Percentiles rank a stretch among this genome's conserved stretches.
These are phyloP conservation scores for Mycena polygramma DNA, from an alignment of 768 basidiomycete species.

Conservation along the genomic window DNA sequence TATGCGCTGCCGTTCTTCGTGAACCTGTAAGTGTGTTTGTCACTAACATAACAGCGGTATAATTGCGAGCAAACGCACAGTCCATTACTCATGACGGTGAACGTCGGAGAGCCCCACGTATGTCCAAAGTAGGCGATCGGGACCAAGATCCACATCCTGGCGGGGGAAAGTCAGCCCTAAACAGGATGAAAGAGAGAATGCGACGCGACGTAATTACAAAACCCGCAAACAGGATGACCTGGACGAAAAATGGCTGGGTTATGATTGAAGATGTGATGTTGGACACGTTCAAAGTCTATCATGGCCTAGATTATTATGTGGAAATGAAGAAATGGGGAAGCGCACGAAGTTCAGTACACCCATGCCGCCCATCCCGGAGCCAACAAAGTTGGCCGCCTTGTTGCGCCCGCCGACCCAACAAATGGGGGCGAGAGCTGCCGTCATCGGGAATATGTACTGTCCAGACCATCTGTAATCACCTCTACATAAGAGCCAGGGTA, in stretches of 20 bases:
- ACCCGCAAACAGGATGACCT: neutral
- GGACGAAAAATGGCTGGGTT: neutral
- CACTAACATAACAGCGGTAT: too few species aligned
- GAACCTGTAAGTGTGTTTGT: neutral
- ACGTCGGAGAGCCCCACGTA: constrained; percentile 18
- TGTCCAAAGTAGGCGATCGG: constrained; percentile 25
- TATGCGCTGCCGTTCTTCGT: constrained; percentile 18
- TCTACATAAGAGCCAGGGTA: too few species aligned
- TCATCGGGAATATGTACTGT: constrained; percentile 7
- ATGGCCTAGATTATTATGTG: neutral
- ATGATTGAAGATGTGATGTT: constrained; percentile 2
- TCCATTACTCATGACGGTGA: neutral
- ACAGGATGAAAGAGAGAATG: neutral
- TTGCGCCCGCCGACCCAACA: constrained; percentile 13
- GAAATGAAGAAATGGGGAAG: neutral
- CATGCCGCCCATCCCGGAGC: constrained; percentile 11
- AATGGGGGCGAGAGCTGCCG: constrained; percentile 9
- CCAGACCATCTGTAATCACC: too few species aligned
- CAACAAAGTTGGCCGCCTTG: constrained; percentile 10
- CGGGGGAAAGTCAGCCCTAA: too few species aligned
- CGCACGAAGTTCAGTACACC: constrained; percentile 19
- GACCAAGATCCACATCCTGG: constrained; percentile 19
- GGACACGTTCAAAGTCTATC: too few species aligned
- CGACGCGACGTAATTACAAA: constrained; percentile 3
- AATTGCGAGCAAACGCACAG: neutral